These are phyloP conservation scores for Fusarium anguioides DNA, from an alignment of 2,329 filamentous ascomycete genomes.

Conservation along the genomic window DNA sequence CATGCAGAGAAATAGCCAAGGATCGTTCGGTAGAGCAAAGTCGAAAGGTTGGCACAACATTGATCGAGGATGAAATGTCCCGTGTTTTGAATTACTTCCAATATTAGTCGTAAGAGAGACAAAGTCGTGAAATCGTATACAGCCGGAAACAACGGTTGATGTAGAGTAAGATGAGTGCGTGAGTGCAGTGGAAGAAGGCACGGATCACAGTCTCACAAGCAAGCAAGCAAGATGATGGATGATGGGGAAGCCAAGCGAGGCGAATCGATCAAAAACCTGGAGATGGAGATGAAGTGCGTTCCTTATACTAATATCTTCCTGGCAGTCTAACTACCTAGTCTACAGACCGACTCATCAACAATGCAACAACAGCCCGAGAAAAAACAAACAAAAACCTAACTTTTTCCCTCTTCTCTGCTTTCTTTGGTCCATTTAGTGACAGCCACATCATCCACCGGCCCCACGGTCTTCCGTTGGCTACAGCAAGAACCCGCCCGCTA, in stretches of 20 bases:
- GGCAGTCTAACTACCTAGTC: too few species aligned
- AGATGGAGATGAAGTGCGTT: constrained; percentile 18
- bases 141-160: constrained; percentile 13
- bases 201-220: neutral
- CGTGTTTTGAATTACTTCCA: constrained; percentile 10
- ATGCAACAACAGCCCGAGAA: constrained; percentile 9
- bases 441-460: constrained; percentile 45
- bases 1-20: constrained; percentile 32
- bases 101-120: constrained; percentile 4
- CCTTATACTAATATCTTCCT: constrained; percentile 34
- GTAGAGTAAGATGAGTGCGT: constrained; percentile 10
- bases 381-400: constrained; percentile 27
- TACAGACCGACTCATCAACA: constrained; percentile 29
- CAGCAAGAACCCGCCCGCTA: constrained; percentile 33
- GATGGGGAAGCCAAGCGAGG: constrained; percentile 8
- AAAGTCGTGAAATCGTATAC: constrained; percentile 9
- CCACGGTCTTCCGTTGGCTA: constrained; percentile 37
- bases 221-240: neutral
- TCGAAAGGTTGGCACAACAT: constrained; percentile 29
- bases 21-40: constrained; percentile 27
- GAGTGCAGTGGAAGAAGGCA: neutral
- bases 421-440: constrained; percentile 43
- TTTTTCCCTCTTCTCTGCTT: constrained; percentile 14
- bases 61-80: constrained; percentile 11
- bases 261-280: neutral